A percentile compares a stretch with the other conserved stretches of the same genome.
Evolutionary conservation across 1,284 basidiomycete species (phyloP).

Genomic region (Puccinia coronata): DNA sequence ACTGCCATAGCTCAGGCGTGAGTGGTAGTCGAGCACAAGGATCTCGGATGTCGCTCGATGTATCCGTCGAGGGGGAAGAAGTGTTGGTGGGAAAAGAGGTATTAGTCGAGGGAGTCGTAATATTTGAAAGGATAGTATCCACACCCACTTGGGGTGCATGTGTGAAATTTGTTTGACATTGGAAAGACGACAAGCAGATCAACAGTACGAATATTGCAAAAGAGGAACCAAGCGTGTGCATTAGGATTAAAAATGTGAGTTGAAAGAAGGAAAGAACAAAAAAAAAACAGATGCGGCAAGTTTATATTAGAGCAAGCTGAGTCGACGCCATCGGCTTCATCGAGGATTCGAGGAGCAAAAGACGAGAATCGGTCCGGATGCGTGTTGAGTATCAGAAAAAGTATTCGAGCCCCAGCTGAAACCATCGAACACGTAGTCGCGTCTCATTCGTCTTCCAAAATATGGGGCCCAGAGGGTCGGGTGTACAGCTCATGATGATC

Average conservation of each 20-base stretch:
- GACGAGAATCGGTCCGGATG: neutral
- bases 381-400: neutral
- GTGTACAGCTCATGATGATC: too few species aligned
- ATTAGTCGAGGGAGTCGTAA: neutral
- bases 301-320: neutral
- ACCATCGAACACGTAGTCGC: too few species aligned
- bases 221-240: neutral
- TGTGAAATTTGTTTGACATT: constrained; percentile 1
- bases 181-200: neutral
- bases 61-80: neutral
- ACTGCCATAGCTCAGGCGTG: constrained; percentile 46
- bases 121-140: neutral
- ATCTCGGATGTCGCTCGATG: constrained; percentile 8
- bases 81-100: neutral
- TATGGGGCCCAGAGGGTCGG: too few species aligned
- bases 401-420: neutral
- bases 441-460: too few species aligned
- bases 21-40: constrained; percentile 40
- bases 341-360: too few species aligned
- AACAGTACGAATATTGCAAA: neutral
- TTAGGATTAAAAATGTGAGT: neutral
- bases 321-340: neutral
- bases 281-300: neutral
- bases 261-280: neutral
- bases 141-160: neutral